A percentile compares a stretch with the other conserved stretches of the same genome.
Conservation (phyloP, 345 rosid species). For the Gossypium herbaceum region DNA sequence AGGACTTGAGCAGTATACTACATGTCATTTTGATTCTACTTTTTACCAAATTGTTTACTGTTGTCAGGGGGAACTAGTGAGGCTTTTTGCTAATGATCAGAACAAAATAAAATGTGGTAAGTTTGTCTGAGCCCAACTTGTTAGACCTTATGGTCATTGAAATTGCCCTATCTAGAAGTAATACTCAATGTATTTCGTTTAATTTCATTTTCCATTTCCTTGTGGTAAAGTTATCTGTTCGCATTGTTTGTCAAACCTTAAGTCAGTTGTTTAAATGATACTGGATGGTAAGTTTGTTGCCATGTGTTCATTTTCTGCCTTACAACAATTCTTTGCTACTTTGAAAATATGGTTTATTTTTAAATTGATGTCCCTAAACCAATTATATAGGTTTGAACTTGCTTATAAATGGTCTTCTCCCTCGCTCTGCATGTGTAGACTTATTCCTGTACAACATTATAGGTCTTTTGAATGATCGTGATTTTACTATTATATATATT, state of each 20-base stretch:
- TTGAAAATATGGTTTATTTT: background rate
- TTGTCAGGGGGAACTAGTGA: constrained; percentile 11
- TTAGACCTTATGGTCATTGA: constrained; percentile 9
- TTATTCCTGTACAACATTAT: background rate
- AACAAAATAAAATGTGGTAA: constrained; percentile 90
- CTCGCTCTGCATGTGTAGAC: background rate
- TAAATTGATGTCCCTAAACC: background rate
- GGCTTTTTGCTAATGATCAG: constrained; percentile 83
- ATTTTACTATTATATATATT: background rate
- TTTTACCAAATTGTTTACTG: background rate
- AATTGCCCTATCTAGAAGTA: background rate
- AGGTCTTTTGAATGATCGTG: background rate
- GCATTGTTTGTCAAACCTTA: background rate
- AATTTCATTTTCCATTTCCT: background rate
- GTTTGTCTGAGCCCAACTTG: constrained; percentile 23
- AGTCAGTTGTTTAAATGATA: background rate
- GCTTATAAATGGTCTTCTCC: background rate
- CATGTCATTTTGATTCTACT: background rate
- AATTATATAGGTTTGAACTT: background rate
- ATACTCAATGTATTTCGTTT: background rate
- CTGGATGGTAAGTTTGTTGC: background rate
- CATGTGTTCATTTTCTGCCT: constrained; percentile 6
- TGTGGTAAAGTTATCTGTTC: background rate
- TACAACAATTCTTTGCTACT: background rate
- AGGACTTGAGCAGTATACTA: background rate